A percentile compares a stretch with the other conserved stretches of the same genome.
Conservation (phyloP, 2,329 filamentous ascomycete genomes). For the Westerdykella sp. region DNA sequence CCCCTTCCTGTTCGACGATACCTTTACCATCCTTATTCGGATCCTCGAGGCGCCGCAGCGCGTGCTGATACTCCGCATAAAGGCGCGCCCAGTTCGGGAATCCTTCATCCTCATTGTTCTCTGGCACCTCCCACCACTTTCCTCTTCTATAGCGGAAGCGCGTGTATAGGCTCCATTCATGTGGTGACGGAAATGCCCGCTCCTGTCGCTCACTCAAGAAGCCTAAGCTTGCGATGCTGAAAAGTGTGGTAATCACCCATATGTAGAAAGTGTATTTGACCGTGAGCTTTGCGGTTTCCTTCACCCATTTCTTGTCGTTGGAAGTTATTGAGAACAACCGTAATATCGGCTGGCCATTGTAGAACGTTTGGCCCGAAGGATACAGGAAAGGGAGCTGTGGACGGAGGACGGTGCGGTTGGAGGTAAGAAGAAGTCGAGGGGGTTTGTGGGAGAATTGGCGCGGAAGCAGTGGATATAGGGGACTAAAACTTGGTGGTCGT, state of each 20-base stretch:
- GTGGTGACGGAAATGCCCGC: conserved; percentile 69
- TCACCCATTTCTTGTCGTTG: conserved; percentile 64
- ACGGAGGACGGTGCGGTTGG: conserved; percentile 42
- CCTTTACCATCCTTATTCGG: conserved; percentile 61
- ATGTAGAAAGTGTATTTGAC: conserved; percentile 61
- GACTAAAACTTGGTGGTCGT: conserved; percentile 13
- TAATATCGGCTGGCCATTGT: conserved; percentile 47
- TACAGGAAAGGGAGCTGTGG: conserved; percentile 63
- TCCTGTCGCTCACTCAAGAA: conserved; percentile 70
- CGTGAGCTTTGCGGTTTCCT: conserved; percentile 63
- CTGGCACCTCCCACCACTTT: conserved; percentile 41
- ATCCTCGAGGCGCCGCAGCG: conserved; percentile 65
- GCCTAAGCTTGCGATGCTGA: conserved; percentile 57
- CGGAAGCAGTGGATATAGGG: conserved; percentile 17
- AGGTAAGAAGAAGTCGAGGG: conserved; percentile 46
- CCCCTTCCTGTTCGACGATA: conserved; percentile 52
- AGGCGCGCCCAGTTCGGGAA: conserved; percentile 66
- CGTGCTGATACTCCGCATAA: conserved; percentile 53
- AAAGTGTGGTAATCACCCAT: conserved; percentile 57
- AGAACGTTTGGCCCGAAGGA: conserved; percentile 41
- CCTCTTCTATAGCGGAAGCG: conserved; percentile 61
- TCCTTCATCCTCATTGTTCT: conserved; percentile 53
- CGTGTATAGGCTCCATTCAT: conserved; percentile 71
- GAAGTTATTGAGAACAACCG: conserved; percentile 67
- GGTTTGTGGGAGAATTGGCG: conserved; percentile 56